Conservation (phyloP, 345 rosid genomes). For the Pugionium cornutum region DNA sequence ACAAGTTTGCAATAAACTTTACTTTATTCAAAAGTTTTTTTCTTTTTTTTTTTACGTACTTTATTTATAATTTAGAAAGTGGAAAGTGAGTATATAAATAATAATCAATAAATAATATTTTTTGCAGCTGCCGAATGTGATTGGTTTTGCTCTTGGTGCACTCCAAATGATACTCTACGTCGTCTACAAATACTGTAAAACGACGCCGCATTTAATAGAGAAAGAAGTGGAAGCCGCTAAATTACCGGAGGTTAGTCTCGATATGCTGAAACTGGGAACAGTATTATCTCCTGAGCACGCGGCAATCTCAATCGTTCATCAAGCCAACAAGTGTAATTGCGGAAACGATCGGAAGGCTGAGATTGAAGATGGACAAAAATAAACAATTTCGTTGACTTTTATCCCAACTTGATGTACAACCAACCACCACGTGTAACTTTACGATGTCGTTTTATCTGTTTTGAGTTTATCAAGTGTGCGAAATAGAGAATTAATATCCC, state of each 20-base stretch:
- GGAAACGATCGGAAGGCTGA: slow-evolving; percentile 40
- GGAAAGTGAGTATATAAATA: slow-evolving; percentile 31
- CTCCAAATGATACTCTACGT: slow-evolving; percentile 55
- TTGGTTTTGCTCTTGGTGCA: slow-evolving; percentile 53
- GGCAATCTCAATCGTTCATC: slow-evolving; percentile 22
- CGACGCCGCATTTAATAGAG: slow-evolving; percentile 37
- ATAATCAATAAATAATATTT: too few species aligned
- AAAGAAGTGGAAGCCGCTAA: slow-evolving; percentile 42
- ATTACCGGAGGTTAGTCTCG: slow-evolving; percentile 35
- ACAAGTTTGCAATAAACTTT: slow-evolving; percentile 56
- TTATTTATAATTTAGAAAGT: slow-evolving; percentile 41
- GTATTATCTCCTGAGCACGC: slow-evolving; percentile 33
- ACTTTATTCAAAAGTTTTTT: slow-evolving; percentile 43
- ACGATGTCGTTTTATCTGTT: slow-evolving; percentile 28
- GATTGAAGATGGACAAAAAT: slow-evolving; percentile 19
- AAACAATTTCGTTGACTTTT: slow-evolving; percentile 26
- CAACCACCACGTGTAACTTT: slow-evolving; percentile 35
- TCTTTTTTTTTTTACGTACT: slow-evolving; percentile 26
- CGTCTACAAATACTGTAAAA: slow-evolving; percentile 47
- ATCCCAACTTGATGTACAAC: slow-evolving; percentile 34
- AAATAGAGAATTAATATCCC: slow-evolving; percentile 25
- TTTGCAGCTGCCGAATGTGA: slow-evolving; percentile 53
- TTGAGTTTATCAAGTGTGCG: slow-evolving; percentile 43
- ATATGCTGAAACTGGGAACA: slow-evolving; percentile 40
- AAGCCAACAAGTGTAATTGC: slow-evolving; percentile 36